Base-by-base conservation (phyloP, 306 rosid species). In the Cicer judaicum region DNA sequence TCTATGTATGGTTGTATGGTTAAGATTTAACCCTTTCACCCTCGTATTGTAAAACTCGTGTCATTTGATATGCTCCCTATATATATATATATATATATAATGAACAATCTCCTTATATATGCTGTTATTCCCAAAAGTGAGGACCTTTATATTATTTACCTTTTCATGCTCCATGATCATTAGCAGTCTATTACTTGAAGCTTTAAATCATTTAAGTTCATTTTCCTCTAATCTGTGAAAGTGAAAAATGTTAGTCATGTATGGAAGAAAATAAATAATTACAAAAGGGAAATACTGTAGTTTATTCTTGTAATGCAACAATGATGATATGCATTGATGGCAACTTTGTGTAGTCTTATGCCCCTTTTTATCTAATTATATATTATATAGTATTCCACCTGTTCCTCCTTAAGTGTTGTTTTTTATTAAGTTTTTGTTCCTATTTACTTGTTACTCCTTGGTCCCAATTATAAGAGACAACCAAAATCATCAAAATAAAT, bases 201-300 rank as follows among this genome's bases (percentile, higher is more conserved):
- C 41, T 18, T 55, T 62, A 61, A 53, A 41, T 62, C 13, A 9
- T 50, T 46, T 48, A 13, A 43, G 19, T 24, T 46, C 47, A 18
- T 52, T 63, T 64, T 49, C 53, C 46, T 71, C 65, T 2, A 83
- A 54, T 64, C 75, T 43, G 11, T n/a, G 73, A 50, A 79, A 79
- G 34, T 72, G 66, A 44, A 59, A 60, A 38, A 3, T 76, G 59
- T 68, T 39, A 18, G 65, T 24, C 21, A 42, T 79, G 18, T 42
- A 7, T 13, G 44, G 48, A 16, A 42, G 59, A 68, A 47, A 68
- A 71, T 41, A 80, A 72, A 70, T 53, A 44, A 68, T 40, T 52
- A 53, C 34, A 57, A 46, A 21, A 40, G 52, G 52, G 29, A 39
- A 16, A 21, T 68, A 47, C 21, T 34, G 21, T 79, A 50, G 79